These are phyloP conservation scores for Monosporozyma unispora DNA, from an alignment of 805 yeast genomes.

Conservation along the genomic window DNA sequence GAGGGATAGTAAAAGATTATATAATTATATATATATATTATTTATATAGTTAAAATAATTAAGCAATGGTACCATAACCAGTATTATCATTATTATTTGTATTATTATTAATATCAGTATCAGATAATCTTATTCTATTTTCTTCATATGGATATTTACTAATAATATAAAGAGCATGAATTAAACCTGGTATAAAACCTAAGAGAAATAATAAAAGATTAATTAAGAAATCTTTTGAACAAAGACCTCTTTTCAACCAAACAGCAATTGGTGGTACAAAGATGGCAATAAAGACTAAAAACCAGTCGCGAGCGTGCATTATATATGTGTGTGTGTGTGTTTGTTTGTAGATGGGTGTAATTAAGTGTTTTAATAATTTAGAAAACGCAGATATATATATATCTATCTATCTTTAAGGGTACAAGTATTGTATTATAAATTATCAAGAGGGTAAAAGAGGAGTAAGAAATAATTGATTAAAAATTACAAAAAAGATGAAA, in stretches of 20 bases:
- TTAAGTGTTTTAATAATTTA: too few relatives aligned
- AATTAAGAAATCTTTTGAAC: slow-evolving; percentile 34
- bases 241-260: slow-evolving; percentile 53
- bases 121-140: slow-evolving; percentile 5
- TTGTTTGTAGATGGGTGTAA: neutral
- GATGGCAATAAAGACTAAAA: slow-evolving; percentile 56
- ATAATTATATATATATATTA: neutral
- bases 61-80: slow-evolving; percentile 7
- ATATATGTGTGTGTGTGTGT: neutral
- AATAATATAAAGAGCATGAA: slow-evolving; percentile 62
- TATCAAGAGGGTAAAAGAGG: too few relatives aligned
- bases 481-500: too few relatives aligned
- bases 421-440: too few relatives aligned
- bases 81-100: neutral
- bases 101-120: neutral
- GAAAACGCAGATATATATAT: too few relatives aligned
- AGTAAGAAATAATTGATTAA: too few relatives aligned
- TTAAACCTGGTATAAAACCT: slow-evolving; percentile 62
- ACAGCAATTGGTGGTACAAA: slow-evolving; percentile 70
- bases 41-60: too few relatives aligned
- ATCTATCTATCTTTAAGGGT: too few relatives aligned
- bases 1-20: neutral
- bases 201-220: slow-evolving; percentile 51
- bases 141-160: slow-evolving; percentile 37
- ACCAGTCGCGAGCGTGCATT: slow-evolving; percentile 40